Evolutionary conservation across 2,329 filamentous ascomycete species (phyloP), one percentile per base, ranked within the genome.

Genomic region (Zasmidium citrigriseum): DNA sequence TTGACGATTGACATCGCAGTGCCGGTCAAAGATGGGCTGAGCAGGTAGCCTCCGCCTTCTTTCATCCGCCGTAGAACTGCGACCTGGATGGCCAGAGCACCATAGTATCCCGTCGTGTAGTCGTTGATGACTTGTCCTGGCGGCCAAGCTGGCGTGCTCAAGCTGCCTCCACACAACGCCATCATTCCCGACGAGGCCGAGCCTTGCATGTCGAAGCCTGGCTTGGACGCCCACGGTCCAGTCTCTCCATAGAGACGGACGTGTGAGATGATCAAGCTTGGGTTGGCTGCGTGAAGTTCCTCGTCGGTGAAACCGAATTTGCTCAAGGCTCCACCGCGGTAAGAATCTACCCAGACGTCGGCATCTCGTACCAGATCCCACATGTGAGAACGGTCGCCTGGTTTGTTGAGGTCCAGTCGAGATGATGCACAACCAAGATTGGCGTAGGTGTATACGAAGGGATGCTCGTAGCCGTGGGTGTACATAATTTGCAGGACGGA

Each of bases 151-250:
- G 55, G 55, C 7, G 23, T 57, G 14, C n/a, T 16, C n/a, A 53
- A 24, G 5, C 55, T 49, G 4, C 24, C 48, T 2, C 55, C 55
- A 23, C 55, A 53, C 5, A 57, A 22, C 4, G 55, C 48, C 55
- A 57, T 57, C 55, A 57, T 52, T 18, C 55, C 55, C 14, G 48
- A 53, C 4, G 55, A 57, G 7, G 55, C 55, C 10, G 55, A 57
- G 55, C 55, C 55, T 47, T 57, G 55, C 55, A 57, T 57, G 49
- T 58, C 56, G 22, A 58, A 58, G 2, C 56, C 56, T 27, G 52
- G 25, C 24, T 58, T 58, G 18, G 18, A 24, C 20, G 51, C 23
- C 56, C 56, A 58, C 5, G 56, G 56, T 20, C 56, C 56, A 23
- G 9, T 48, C 27, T 44, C 48, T 14, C 56, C 56, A 21, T 58